A percentile compares a stretch with the other conserved stretches of the same genome.
Conservation (phyloP, 2,329 filamentous ascomycete genomes). For the Ophiocordyceps sinensis region DNA sequence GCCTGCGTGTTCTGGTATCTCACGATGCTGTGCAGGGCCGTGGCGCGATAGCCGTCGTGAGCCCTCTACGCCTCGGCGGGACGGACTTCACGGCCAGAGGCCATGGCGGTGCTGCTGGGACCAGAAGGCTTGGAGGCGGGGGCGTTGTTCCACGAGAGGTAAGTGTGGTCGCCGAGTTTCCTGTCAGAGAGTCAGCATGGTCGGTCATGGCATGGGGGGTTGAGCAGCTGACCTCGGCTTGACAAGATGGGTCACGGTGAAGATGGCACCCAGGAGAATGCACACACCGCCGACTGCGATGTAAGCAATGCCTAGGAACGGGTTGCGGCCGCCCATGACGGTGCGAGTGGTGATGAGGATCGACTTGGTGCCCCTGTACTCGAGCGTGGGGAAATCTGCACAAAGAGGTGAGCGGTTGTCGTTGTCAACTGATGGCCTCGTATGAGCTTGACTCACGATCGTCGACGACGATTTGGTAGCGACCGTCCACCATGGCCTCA, state of each 20-base stretch:
- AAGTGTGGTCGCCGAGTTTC: slow-evolving; percentile 96
- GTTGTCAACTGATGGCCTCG: not conserved
- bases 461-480: slow-evolving; percentile 62
- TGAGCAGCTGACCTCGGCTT: slow-evolving; percentile 59
- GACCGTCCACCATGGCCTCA: slow-evolving; percentile 50
- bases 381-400: slow-evolving; percentile 63
- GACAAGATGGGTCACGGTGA: slow-evolving; percentile 81
- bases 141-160: slow-evolving; percentile 80
- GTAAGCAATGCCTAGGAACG: slow-evolving; percentile 93
- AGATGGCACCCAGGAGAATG: slow-evolving; percentile 73
- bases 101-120: slow-evolving; percentile 26
- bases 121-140: slow-evolving; percentile 28
- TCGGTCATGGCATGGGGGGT: slow-evolving; percentile 1
- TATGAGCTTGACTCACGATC: slow-evolving; percentile 48
- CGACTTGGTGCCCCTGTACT: slow-evolving; percentile 78
- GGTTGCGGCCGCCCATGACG: slow-evolving; percentile 88
- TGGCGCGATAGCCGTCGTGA: slow-evolving; percentile 11
- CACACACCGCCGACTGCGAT: slow-evolving; percentile 88
- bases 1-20: not conserved
- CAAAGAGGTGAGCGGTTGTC: not conserved
- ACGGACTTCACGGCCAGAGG: slow-evolving; percentile 42
- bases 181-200: slow-evolving; percentile 26
- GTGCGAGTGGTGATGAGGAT: slow-evolving; percentile 81
- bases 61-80: slow-evolving; percentile 26
- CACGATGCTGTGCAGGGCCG: slow-evolving; percentile 4